These are phyloP conservation scores for Grammothele lineata DNA, from an alignment of 768 basidiomycete species.

Conservation along the genomic window DNA sequence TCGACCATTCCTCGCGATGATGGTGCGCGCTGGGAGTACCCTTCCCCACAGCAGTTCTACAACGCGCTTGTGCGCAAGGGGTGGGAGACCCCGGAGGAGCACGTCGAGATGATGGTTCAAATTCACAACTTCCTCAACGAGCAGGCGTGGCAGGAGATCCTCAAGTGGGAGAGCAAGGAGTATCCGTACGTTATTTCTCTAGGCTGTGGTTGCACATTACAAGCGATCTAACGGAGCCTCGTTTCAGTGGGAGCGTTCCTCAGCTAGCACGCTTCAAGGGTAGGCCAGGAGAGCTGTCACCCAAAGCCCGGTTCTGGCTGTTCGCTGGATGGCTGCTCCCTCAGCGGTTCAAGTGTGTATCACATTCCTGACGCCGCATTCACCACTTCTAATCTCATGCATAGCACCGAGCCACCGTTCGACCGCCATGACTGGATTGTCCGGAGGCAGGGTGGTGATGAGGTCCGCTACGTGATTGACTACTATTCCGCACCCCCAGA, in stretches of 20 bases:
- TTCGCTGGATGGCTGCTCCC: constrained; percentile 89
- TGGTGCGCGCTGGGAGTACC: constrained; percentile 80
- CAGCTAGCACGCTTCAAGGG: constrained; percentile 85
- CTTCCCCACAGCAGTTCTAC: constrained; percentile 96
- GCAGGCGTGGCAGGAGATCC: constrained; percentile 91
- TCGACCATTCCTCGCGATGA: constrained; percentile 83
- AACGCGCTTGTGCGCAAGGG: constrained; percentile 96
- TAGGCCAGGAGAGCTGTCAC: constrained; percentile 87
- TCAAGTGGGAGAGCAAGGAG: constrained; percentile 82
- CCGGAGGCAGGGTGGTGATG: constrained; percentile 71
- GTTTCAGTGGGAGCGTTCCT: constrained; percentile 49
- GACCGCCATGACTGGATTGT: constrained; percentile 96
- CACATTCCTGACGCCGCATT: background rate
- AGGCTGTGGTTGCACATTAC: too few relatives aligned
- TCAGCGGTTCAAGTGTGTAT: constrained; percentile 78
- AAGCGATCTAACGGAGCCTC: too few relatives aligned
- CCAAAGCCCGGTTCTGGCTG: constrained; percentile 86
- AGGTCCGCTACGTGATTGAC: constrained; percentile 96
- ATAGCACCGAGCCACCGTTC: constrained; percentile 87
- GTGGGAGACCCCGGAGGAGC: constrained; percentile 95
- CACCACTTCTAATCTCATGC: constrained; percentile 1
- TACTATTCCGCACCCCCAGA: constrained; percentile 94
- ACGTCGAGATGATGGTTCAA: constrained; percentile 94
- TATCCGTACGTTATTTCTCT: constrained; percentile 46
- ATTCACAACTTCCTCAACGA: constrained; percentile 99